Evolutionary conservation across 2,329 filamentous ascomycete genomes (phyloP).

Genomic region (Akanthomyces lecanii): DNA sequence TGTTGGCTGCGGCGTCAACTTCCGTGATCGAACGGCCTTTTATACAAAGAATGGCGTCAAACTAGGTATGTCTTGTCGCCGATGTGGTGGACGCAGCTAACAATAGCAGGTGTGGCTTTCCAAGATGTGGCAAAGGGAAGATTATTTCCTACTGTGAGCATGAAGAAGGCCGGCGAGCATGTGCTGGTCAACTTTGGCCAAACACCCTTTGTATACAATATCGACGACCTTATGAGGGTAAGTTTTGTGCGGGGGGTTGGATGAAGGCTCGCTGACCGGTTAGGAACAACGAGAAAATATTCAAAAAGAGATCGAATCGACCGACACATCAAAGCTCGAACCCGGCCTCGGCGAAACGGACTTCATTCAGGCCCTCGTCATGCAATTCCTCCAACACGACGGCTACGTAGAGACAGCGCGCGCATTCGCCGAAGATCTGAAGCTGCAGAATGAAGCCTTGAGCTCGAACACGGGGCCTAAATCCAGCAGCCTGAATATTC

Average conservation of each 20-base stretch:
- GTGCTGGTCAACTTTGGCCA: conserved; percentile 64
- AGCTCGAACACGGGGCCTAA: conserved; percentile 50
- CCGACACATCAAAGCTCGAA: conserved; percentile 57
- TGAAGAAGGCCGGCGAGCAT: conserved; percentile 61
- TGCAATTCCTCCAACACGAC: conserved; percentile 90
- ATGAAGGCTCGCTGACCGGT: background rate
- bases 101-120: conserved; percentile 61
- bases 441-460: conserved; percentile 66
- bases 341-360: conserved; percentile 66
- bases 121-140: conserved; percentile 58
- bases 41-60: conserved; percentile 62
- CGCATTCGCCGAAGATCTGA: conserved; percentile 80
- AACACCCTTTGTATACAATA: conserved; percentile 82
- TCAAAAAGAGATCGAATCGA: conserved; percentile 53
- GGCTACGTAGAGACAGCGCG: conserved; percentile 91
- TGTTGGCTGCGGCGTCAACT: conserved; percentile 64
- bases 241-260: conserved; percentile 23
- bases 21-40: conserved; percentile 59
- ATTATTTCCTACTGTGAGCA: conserved; percentile 63
- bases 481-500: conserved; percentile 60
- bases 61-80: conserved; percentile 41
- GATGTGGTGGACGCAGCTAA: background rate
- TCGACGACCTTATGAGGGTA: conserved; percentile 79
- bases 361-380: conserved; percentile 73
- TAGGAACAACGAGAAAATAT: conserved; percentile 59